Conservation (phyloP, 2,329 filamentous ascomycete genomes). For the Grosmannia serpens region DNA sequence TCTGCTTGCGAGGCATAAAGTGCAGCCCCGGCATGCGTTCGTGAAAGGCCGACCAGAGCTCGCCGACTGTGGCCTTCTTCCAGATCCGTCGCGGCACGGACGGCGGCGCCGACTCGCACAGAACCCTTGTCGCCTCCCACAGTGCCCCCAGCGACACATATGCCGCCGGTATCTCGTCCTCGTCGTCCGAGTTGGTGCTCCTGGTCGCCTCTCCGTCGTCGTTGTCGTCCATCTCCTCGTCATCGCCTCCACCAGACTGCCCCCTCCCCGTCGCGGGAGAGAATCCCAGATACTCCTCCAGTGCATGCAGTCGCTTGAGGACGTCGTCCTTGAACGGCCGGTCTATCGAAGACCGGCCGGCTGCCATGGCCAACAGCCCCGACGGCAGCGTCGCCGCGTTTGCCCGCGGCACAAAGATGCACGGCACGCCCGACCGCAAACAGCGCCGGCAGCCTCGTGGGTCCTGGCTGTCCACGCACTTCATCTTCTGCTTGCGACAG, state of each 20-base stretch:
- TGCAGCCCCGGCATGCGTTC: slow-evolving; percentile 32
- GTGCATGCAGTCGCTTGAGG: slow-evolving; percentile 4
- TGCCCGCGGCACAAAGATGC: slow-evolving; percentile 10
- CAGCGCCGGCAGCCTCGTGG: slow-evolving; percentile 7
- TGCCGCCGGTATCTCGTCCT: not conserved
- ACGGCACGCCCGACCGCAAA: slow-evolving; percentile 6
- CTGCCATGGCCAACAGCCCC: not conserved
- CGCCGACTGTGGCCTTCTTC: slow-evolving; percentile 4
- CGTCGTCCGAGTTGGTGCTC: not conserved
- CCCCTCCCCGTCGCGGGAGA: not conserved
- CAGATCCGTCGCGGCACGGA: slow-evolving; percentile 2
- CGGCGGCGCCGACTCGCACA: not conserved
- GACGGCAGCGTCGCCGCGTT: slow-evolving; percentile 7
- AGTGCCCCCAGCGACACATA: slow-evolving; percentile 7
- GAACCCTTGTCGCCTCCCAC: slow-evolving; percentile 5
- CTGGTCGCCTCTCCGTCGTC: not conserved
- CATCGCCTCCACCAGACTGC: not conserved
- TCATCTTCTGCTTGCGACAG: slow-evolving; percentile 12
- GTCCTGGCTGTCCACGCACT: slow-evolving; percentile 6
- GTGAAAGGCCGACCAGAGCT: slow-evolving; percentile 21
- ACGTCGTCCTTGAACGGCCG: slow-evolving; percentile 3
- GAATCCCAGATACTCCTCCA: slow-evolving; percentile 7
- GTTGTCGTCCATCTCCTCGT: not conserved
- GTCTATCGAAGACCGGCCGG: not conserved
- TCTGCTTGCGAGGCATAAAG: slow-evolving; percentile 30